Percentiles rank a stretch among this genome's conserved stretches.
These are phyloP conservation scores for Capsicum baccatum DNA, from an alignment of 257 asterid species.

Conservation along the genomic window DNA sequence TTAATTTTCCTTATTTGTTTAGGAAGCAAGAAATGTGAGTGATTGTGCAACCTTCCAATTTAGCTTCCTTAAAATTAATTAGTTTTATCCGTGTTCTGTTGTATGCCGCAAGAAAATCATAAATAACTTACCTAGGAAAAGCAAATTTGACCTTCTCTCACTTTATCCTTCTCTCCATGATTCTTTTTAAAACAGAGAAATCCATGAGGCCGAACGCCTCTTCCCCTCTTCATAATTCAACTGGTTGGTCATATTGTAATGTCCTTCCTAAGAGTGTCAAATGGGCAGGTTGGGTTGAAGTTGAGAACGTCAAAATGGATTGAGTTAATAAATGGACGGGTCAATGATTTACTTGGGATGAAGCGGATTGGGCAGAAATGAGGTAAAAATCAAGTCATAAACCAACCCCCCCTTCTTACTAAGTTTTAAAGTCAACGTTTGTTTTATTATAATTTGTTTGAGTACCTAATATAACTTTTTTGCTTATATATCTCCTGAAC, in stretches of 20 bases:
- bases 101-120: background rate
- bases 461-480: too few species aligned
- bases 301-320: too few species aligned
- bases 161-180: background rate
- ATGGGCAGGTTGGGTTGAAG: too few species aligned
- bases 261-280: background rate
- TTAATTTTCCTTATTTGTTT: background rate
- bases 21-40: background rate
- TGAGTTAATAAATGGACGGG: too few species aligned
- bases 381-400: too few species aligned
- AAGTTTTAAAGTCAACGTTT: too few species aligned
- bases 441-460: too few species aligned
- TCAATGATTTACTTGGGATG: too few species aligned
- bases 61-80: background rate
- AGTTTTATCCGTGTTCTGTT: background rate
- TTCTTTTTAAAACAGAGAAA: background rate
- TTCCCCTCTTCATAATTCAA: background rate
- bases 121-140: background rate
- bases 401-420: too few species aligned
- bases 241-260: background rate
- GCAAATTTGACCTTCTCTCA: background rate
- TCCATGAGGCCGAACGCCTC: background rate
- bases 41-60: slow-evolving; percentile 17
- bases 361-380: too few species aligned
- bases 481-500: too few species aligned